Percentiles rank a stretch among this genome's conserved stretches.
phyloP scores from a whole-genome alignment of 768 basidiomycete genomes.

The Phlebiopsis gigantea region DNA sequence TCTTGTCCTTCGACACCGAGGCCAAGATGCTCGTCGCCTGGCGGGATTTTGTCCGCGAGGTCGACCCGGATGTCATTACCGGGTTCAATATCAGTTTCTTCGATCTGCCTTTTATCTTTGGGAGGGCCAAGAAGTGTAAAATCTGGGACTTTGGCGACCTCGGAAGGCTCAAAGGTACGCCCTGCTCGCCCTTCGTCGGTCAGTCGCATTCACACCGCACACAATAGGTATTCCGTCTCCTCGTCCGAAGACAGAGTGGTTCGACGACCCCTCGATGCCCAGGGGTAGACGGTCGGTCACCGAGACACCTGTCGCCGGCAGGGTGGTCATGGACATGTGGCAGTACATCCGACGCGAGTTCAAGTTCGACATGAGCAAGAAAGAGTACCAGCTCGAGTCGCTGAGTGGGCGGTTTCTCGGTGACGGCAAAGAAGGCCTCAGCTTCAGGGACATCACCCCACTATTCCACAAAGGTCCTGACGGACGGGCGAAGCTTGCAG shows the following conservation, averaged over 20 bases:
- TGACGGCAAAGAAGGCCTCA: slow-evolving; percentile 99
- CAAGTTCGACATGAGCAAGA: slow-evolving; percentile 86
- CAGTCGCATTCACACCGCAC: slow-evolving; percentile 4
- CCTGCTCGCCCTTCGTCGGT: not conserved
- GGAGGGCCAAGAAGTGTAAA: slow-evolving; percentile 83
- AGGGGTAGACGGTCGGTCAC: slow-evolving; percentile 93
- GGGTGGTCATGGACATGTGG: slow-evolving; percentile 91
- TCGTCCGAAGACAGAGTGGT: not conserved
- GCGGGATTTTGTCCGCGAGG: slow-evolving; percentile 83
- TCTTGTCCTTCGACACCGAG: slow-evolving; percentile 79
- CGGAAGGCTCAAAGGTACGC: slow-evolving; percentile 59
- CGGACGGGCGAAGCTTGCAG: slow-evolving; percentile 85
- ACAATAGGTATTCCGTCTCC: not conserved
- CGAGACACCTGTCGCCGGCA: slow-evolving; percentile 96
- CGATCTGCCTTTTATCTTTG: slow-evolving; percentile 94
- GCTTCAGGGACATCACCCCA: slow-evolving; percentile 96
- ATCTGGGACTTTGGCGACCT: slow-evolving; percentile 27
- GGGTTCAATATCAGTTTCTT: slow-evolving; percentile 94
- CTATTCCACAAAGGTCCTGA: slow-evolving; percentile 95
- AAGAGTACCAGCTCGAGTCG: slow-evolving; percentile 57
- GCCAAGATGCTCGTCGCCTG: slow-evolving; percentile 70
- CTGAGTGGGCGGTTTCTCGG: slow-evolving; percentile 96
- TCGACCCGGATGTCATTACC: slow-evolving; percentile 93
- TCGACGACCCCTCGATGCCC: slow-evolving; percentile 70
- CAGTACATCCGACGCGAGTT: slow-evolving; percentile 99